Conservation (phyloP, 148 eudicot genomes). For the Linanthus parryae region DNA sequence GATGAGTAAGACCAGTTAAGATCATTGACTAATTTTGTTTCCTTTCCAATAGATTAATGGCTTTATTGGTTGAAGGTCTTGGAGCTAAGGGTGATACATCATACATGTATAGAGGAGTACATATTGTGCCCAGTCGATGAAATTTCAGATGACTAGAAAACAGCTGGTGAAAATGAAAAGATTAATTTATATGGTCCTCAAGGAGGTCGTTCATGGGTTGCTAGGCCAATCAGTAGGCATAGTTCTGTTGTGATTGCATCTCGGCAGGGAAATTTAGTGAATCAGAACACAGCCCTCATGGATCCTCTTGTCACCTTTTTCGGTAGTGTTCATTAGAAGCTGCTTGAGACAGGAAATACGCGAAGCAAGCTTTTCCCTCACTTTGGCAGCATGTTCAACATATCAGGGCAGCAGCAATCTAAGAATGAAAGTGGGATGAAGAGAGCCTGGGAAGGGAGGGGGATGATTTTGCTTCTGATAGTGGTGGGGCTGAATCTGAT, state of each 20-base stretch:
- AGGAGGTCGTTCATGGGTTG: constrained; percentile 25
- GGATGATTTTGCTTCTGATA: constrained; percentile 1
- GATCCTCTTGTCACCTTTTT: constrained; percentile 35
- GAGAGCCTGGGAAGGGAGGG: constrained; percentile 14
- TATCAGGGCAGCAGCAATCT: constrained; percentile 13
- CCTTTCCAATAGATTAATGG: constrained; percentile 17
- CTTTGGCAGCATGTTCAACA: constrained; percentile 36
- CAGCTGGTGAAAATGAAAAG: constrained; percentile 14
- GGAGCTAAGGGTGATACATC: constrained; percentile 23
- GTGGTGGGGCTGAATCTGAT: constrained; percentile 23
- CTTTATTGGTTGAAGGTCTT: constrained; percentile 25
- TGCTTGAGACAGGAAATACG: constrained; percentile 26
- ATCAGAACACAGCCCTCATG: constrained; percentile 24
- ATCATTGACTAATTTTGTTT: no score
- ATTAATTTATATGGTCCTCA: constrained; percentile 30
- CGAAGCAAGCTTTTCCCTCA: constrained; percentile 35
- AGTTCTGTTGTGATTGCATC: constrained; percentile 23
- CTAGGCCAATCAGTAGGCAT: constrained; percentile 24
- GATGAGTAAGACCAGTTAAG: no score
- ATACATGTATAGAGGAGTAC: constrained; percentile 32
- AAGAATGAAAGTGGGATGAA: constrained; percentile 29
- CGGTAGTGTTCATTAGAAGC: constrained; percentile 32
- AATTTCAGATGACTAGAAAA: constrained; percentile 13
- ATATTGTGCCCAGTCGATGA: constrained; percentile 30
- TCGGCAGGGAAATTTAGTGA: constrained; percentile 23